These are phyloP conservation scores for Pouteria campechiana DNA, from an alignment of 179 eudicot genomes.

Conservation along the genomic window DNA sequence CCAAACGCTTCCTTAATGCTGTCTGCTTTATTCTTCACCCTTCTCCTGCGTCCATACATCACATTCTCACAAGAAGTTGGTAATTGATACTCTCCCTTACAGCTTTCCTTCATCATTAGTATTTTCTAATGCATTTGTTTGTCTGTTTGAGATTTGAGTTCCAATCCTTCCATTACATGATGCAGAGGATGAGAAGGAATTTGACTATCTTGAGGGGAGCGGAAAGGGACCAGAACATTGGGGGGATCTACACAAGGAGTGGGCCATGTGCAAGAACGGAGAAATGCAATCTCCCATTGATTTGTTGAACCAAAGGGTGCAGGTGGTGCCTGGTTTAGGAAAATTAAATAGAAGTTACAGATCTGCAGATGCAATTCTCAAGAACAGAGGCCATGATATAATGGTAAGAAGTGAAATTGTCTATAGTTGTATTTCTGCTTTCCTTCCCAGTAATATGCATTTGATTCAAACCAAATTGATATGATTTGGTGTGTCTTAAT, in stretches of 20 bases:
- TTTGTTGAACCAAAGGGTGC: neutral
- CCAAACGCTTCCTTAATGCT: no score
- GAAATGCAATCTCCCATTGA: constrained; percentile 19
- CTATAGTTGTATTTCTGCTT: neutral
- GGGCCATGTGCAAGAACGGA: constrained; percentile 15
- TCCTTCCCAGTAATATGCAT: no score
- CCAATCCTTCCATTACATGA: no score
- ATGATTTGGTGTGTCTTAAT: neutral
- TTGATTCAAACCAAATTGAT: no score
- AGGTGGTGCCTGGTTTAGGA: neutral
- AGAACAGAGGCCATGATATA: constrained; percentile 28
- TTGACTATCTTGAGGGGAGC: constrained; percentile 7
- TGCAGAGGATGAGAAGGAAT: constrained; percentile 11
- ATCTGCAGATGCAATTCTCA: constrained; percentile 9
- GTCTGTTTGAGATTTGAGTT: no score
- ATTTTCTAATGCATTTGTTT: no score
- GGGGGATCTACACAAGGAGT: constrained; percentile 15
- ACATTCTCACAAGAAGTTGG: no score
- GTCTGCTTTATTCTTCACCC: no score
- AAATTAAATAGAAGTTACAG: constrained; percentile 1
- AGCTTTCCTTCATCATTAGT: no score
- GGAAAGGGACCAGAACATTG: constrained; percentile 12
- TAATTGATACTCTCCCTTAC: no score
- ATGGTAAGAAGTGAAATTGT: constrained; percentile 12
- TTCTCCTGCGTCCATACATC: no score